Evolutionary conservation across 768 basidiomycete species (phyloP), one percentile per base, ranked within the genome.

Genomic region (Hemileccinum impolitum): DNA sequence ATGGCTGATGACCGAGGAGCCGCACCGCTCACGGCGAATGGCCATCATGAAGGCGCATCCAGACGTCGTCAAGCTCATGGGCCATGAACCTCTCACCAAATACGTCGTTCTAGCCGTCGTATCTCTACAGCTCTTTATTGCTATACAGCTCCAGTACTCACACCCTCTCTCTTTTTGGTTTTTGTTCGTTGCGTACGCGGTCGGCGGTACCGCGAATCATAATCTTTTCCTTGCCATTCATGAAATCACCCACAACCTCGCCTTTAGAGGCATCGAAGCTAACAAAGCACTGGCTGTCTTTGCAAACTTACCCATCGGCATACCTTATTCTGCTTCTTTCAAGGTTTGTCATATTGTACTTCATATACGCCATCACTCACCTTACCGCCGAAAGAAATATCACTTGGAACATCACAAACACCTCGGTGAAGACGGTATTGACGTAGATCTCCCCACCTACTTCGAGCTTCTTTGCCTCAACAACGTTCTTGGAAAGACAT

Each of bases 1-100:
- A 26, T 99, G 96, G 96, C 63, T 94, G 39, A 90, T 97, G 85
- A 96, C 92, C 0, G 96, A 99, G 70, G 96, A 99, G 63, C 96
- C 96, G 3, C 96, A 99, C 69, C 81, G 95, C 43, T 83, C 84
- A 14, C 74, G 96, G 47, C 74, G 96, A 50, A 84, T 82, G 72
- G 87, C 81, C 7, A 97, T 99, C 52, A 79, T 98, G 75, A 94
- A 94, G 60, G 87, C 89, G 0, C 94, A 98, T 62, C 96, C 96
- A 0, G 85, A 96, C 76, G 93, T 99, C 54, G 90, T 86, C 12
- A 92, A 90, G 65, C 81, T 99, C 39, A 99, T 99, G 96, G 96
- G 96, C 23, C 76, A 92, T 59, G 94, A 96, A 59, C 87, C 88
- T 1, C 71, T 87, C 40, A 99, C 96, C 6, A 93, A 94, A 77